Conservation (phyloP, 495 filamentous ascomycete species). For the Penicillium ucsense region DNA sequence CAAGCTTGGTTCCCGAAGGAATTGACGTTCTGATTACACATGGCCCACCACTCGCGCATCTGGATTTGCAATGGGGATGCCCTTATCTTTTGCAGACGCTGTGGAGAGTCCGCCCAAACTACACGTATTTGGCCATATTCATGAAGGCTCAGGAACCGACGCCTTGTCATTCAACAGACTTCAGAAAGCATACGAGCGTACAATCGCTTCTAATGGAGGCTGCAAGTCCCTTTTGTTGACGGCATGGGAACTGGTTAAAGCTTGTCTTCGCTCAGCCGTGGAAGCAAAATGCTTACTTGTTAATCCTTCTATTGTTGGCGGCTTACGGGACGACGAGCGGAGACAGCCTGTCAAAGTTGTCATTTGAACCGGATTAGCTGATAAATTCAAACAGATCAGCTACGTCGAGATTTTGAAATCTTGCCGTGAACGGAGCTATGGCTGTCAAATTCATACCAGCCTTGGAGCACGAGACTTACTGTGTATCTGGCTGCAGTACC, state of each 20-base stretch:
- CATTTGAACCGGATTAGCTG: neutral
- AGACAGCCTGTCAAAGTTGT: conserved; percentile 8
- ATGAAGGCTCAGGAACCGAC: conserved; percentile 47
- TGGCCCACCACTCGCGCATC: conserved; percentile 46
- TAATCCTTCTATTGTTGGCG: conserved; percentile 16
- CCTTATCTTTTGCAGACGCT: conserved; percentile 50
- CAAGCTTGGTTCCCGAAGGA: conserved; percentile 43
- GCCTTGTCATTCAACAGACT: conserved; percentile 13
- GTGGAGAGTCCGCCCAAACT: conserved; percentile 54
- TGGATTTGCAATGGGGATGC: conserved; percentile 55
- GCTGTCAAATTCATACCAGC: neutral
- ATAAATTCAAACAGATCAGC: neutral
- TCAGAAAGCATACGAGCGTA: conserved; percentile 14
- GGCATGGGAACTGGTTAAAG: conserved; percentile 6
- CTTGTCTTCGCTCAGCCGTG: neutral
- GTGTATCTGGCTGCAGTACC: neutral
- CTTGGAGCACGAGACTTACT: neutral
- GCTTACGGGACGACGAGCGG: conserved; percentile 16
- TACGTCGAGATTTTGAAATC: no score
- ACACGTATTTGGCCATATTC: conserved; percentile 72
- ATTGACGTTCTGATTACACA: conserved; percentile 74
- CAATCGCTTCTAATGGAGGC: conserved; percentile 9
- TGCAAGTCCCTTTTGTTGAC: conserved; percentile 11
- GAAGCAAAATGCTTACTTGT: conserved; percentile 20
- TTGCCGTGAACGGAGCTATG: no score